Evolutionary conservation across 352 stramenopile species (phyloP), one percentile per base, ranked within the genome.

Genomic region (Globisporangium alternatum): DNA sequence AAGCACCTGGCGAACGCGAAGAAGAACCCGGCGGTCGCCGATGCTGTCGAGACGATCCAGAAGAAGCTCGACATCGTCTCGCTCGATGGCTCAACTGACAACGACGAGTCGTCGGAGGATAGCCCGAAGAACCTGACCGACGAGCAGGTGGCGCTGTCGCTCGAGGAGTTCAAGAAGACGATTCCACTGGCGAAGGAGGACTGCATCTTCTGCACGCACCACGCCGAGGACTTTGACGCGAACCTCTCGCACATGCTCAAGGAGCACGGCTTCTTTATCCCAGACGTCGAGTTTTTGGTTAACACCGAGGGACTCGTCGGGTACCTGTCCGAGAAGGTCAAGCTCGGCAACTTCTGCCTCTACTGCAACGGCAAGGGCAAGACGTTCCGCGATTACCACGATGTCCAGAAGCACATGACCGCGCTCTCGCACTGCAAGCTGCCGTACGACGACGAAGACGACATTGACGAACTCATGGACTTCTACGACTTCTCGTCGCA

Each of bases 281-380:
- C 97, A 5, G 96, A 99, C 69, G 69, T 90, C 44, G 94, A 98
- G 68, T 98, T 93, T 70, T 68, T 97, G 30, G 70, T 84, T 7
- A 94, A 99, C 68, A 47, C 95, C 12, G 80, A 97, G 65, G 96
- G 95, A 0, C 74, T 98, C 22, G 67, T 98, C 2, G 81, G 79
- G 48, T 99, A 99, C 75, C 81, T 97, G 67, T 86, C 93, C 7
- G 92, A 98, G 74, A 99, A 99, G 74, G 90, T 98, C 66, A 98
- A 98, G 72, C 74, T 98, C 2, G 95, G 95, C 15, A 93, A 97
- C 56, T 89, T 91, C 56, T 99, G 97, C 68, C 76, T 99, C 54
- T 98, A 97, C 72, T 99, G 96, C 73, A 96, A 98, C 67, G 86
- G 86, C 47, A 91, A 93, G 65, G 86, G 89, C 57, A 91, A 95